phyloP scores from a whole-genome alignment of 2,329 filamentous ascomycete genomes.

The Thelonectria olida region DNA sequence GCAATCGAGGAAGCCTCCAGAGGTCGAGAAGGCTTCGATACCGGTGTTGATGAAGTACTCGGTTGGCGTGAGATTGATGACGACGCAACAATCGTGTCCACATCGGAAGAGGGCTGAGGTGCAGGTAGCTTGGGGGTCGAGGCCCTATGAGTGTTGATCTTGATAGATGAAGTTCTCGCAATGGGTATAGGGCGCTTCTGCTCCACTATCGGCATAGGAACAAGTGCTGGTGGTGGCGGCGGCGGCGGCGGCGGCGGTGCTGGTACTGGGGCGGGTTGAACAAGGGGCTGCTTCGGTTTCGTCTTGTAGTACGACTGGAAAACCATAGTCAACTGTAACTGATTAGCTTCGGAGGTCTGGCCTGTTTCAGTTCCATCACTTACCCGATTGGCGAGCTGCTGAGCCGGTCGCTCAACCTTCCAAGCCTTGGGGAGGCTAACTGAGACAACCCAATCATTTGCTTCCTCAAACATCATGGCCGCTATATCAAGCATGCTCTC shows the following conservation, averaged over 20 bases:
- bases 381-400: constrained; percentile 49
- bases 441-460: constrained; percentile 52
- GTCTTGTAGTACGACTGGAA: constrained; percentile 52
- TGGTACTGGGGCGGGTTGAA: constrained; percentile 28
- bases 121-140: constrained; percentile 34
- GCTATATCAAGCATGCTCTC: constrained; percentile 55
- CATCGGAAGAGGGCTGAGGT: constrained; percentile 24
- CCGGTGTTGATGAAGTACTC: constrained; percentile 32
- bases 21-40: constrained; percentile 31
- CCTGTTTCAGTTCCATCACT: constrained; percentile 24
- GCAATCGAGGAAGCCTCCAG: constrained; percentile 31
- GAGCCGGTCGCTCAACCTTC: constrained; percentile 48
- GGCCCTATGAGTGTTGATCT: constrained; percentile 48
- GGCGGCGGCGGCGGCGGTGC: constrained; percentile 14
- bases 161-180: constrained; percentile 49
- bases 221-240: constrained; percentile 18
- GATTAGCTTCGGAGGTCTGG: constrained; percentile 27
- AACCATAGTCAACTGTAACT: constrained; percentile 45
- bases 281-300: constrained; percentile 43
- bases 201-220: constrained; percentile 27
- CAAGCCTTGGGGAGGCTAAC: constrained; percentile 53
- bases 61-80: constrained; percentile 35
- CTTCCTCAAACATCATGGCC: constrained; percentile 58
- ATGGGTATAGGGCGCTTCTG: constrained; percentile 41
- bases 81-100: constrained; percentile 42